A percentile compares a stretch with the other conserved stretches of the same genome.
Evolutionary conservation across 805 yeast genomes (phyloP).

Genomic region (Wickerhamomyces bisporus): DNA sequence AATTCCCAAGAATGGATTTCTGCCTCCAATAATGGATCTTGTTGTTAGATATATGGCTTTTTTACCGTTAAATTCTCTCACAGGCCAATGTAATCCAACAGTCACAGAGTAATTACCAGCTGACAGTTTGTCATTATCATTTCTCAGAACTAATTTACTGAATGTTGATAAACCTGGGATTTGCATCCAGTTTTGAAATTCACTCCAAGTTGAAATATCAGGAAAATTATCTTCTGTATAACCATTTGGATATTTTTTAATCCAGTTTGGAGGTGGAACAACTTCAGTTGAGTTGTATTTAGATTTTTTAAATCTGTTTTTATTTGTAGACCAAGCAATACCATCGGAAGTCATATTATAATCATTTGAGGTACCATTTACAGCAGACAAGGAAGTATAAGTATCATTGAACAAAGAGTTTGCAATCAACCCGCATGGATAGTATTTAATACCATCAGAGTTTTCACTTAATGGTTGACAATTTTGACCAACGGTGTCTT

Average conservation of each 20-base stretch:
- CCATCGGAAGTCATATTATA: slow-evolving; percentile 44
- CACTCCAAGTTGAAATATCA: slow-evolving; percentile 60
- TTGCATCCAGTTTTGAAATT: slow-evolving; percentile 83
- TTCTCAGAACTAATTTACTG: slow-evolving; percentile 60
- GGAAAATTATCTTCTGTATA: slow-evolving; percentile 68
- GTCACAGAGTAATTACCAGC: slow-evolving; percentile 60
- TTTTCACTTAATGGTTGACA: slow-evolving; percentile 64
- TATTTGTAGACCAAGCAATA: slow-evolving; percentile 71
- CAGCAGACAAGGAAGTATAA: slow-evolving; percentile 39
- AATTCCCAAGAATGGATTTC: slow-evolving; percentile 66
- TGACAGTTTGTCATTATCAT: slow-evolving; percentile 47
- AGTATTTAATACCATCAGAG: slow-evolving; percentile 52
- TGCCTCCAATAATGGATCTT: slow-evolving; percentile 71
- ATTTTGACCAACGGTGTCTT: slow-evolving; percentile 41
- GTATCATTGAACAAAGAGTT: slow-evolving; percentile 79
- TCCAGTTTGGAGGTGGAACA: slow-evolving; percentile 85
- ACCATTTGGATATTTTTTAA: slow-evolving; percentile 63
- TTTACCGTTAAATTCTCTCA: slow-evolving; percentile 58
- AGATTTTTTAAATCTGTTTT: slow-evolving; percentile 59
- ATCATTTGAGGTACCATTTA: slow-evolving; percentile 33
- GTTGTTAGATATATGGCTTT: slow-evolving; percentile 66
- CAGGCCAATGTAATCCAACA: slow-evolving; percentile 78
- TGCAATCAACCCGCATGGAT: slow-evolving; percentile 85
- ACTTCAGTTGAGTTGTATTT: slow-evolving; percentile 53
- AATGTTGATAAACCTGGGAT: slow-evolving; percentile 70